Percentiles rank a stretch among this genome's conserved stretches.
Conservation (phyloP, 306 rosid genomes). For the Mimosa bimucronata region DNA sequence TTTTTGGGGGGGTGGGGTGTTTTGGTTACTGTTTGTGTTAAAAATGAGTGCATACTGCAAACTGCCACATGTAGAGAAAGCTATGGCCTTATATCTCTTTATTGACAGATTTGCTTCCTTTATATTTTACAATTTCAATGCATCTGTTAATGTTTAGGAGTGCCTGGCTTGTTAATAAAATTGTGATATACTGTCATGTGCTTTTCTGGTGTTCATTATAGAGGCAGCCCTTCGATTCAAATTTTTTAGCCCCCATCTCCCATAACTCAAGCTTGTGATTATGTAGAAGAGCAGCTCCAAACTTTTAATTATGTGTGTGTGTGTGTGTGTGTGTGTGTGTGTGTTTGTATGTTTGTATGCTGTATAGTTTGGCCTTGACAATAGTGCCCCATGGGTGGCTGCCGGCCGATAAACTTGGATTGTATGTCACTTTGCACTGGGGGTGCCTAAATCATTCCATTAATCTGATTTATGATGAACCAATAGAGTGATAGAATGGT, state of each 20-base stretch:
- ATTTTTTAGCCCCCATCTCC: no score
- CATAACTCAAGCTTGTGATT: neutral
- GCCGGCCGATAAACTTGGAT: neutral
- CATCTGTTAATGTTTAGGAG: neutral
- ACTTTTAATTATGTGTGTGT: no score
- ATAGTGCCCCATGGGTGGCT: neutral
- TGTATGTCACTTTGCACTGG: conserved; percentile 5
- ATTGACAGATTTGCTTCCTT: no score
- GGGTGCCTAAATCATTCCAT: neutral
- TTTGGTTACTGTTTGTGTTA: neutral
- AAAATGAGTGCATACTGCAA: conserved; percentile 1
- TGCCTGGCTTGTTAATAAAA: neutral
- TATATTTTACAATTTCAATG: no score
- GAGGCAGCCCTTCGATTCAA: neutral
- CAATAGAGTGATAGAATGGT: conserved; percentile 19
- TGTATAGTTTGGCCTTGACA: neutral
- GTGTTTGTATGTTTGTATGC: neutral
- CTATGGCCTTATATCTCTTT: no score
- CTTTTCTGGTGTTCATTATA: neutral
- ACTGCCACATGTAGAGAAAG: neutral
- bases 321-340: no score
- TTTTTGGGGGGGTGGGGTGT: neutral
- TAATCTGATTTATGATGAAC: conserved; percentile 4
- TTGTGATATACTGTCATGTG: neutral
- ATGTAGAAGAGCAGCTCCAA: no score